Evolutionary conservation across 495 filamentous ascomycete genomes (phyloP).

Genomic region (Staphylotrichum tortipilum): DNA sequence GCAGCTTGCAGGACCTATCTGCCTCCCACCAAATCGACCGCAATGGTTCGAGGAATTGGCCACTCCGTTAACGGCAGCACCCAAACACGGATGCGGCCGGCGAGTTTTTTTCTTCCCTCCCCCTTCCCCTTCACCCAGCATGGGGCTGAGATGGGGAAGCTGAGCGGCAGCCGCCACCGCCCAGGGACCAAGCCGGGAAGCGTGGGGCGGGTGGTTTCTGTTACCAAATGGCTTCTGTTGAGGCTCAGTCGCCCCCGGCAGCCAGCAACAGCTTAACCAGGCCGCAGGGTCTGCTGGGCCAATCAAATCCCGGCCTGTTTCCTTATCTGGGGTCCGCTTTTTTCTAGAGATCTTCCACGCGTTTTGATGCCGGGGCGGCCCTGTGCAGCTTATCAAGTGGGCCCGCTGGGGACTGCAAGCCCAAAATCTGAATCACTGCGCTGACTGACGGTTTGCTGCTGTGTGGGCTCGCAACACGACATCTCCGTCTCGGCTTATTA

Average conservation of each 20-base stretch:
- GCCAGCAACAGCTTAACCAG: neutral
- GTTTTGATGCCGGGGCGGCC: neutral
- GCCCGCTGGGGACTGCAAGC: neutral
- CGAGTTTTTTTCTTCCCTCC: neutral
- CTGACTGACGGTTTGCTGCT: slow-evolving; percentile 9
- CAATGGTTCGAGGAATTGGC: too few species aligned
- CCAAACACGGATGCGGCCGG: neutral
- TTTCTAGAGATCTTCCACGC: slow-evolving; percentile 13
- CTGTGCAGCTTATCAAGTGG: slow-evolving; percentile 1
- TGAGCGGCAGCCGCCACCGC: neutral
- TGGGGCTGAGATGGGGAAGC: neutral
- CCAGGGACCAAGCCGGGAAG: slow-evolving; percentile 5
- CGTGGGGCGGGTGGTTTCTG: slow-evolving; percentile 4
- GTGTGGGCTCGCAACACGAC: too few species aligned
- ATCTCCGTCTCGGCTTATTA: neutral
- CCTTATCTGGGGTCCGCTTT: slow-evolving; percentile 11
- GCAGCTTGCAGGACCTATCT: too few species aligned
- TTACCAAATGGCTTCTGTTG: slow-evolving; percentile 16
- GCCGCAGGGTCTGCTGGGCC: neutral
- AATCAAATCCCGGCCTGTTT: slow-evolving; percentile 6
- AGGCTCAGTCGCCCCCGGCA: neutral
- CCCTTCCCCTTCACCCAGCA: too few species aligned
- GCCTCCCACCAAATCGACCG: too few species aligned
- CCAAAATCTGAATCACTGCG: slow-evolving; percentile 2
- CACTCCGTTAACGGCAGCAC: neutral